Percentiles rank a stretch among this genome's conserved stretches.
These are phyloP conservation scores for Lomentospora prolificans DNA, from an alignment of 2,329 filamentous ascomycete genomes.

Conservation along the genomic window DNA sequence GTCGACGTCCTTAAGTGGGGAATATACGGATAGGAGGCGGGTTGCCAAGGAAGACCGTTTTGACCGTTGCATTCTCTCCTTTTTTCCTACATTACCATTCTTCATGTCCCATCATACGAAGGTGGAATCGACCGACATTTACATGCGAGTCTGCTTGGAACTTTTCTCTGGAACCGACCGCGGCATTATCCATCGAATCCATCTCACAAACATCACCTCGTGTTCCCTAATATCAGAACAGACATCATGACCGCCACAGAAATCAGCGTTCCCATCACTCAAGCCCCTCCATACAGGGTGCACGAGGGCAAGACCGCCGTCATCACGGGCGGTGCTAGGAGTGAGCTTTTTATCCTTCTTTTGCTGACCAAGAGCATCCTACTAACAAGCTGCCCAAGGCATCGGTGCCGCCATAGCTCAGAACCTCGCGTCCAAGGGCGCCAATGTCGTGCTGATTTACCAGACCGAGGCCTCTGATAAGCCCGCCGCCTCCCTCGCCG, in stretches of 20 bases:
- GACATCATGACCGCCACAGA: conserved; percentile 9
- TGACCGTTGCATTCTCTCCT: not conserved
- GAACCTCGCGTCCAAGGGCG: conserved; percentile 51
- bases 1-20: not conserved
- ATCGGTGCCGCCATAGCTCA: conserved; percentile 50
- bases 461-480: conserved; percentile 43
- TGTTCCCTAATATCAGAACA: no score
- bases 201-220: not conserved
- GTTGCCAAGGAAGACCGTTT: not conserved
- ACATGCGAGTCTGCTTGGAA: not conserved
- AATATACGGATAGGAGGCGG: not conserved
- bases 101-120: not conserved
- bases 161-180: not conserved
- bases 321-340: conserved; percentile 41
- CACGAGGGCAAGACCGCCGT: conserved; percentile 39
- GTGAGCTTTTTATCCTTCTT: conserved; percentile 18
- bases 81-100: not conserved
- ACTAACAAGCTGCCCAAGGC: conserved; percentile 25
- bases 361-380: conserved; percentile 6
- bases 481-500: conserved; percentile 35
- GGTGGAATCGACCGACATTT: not conserved
- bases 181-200: not conserved
- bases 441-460: conserved; percentile 50
- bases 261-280: conserved; percentile 10
- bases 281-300: conserved; percentile 12